Percentiles rank a stretch among this genome's conserved stretches.
These are phyloP conservation scores for Hirschioporus abietinus DNA, from an alignment of 768 basidiomycete genomes.

Conservation along the genomic window DNA sequence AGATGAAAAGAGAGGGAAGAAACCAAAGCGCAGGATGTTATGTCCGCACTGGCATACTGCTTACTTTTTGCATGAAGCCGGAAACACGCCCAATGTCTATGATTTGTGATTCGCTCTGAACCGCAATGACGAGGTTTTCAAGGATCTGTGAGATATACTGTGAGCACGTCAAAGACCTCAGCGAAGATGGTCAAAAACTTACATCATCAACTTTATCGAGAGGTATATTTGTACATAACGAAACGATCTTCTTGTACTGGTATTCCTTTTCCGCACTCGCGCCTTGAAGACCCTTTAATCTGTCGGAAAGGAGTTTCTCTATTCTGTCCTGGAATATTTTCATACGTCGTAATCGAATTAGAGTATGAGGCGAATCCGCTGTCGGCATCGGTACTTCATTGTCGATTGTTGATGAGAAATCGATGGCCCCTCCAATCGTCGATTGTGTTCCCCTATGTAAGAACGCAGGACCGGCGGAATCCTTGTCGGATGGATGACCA, in stretches of 20 bases:
- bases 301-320: conserved; percentile 65
- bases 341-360: conserved; percentile 71
- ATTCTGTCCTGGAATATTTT: conserved; percentile 80
- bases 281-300: conserved; percentile 67
- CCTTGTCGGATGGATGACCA: conserved; percentile 28
- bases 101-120: conserved; percentile 81
- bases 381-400: conserved; percentile 68
- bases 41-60: conserved; percentile 12
- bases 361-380: conserved; percentile 47
- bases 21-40: neutral
- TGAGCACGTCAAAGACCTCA: conserved; percentile 11
- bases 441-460: conserved; percentile 61
- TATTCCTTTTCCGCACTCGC: conserved; percentile 85
- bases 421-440: conserved; percentile 64
- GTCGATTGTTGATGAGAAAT: conserved; percentile 58
- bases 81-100: conserved; percentile 83
- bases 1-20: neutral
- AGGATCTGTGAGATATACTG: conserved; percentile 54
- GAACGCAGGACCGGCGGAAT: conserved; percentile 57
- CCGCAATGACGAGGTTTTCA: conserved; percentile 76
- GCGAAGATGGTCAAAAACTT: conserved; percentile 28
- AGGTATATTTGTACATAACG: conserved; percentile 81
- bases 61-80: conserved; percentile 86
- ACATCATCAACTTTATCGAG: conserved; percentile 89
- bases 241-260: conserved; percentile 88